Conservation (phyloP, 192 early-diverging fungal genomes). For the Phlyctochytrium bullatum region DNA sequence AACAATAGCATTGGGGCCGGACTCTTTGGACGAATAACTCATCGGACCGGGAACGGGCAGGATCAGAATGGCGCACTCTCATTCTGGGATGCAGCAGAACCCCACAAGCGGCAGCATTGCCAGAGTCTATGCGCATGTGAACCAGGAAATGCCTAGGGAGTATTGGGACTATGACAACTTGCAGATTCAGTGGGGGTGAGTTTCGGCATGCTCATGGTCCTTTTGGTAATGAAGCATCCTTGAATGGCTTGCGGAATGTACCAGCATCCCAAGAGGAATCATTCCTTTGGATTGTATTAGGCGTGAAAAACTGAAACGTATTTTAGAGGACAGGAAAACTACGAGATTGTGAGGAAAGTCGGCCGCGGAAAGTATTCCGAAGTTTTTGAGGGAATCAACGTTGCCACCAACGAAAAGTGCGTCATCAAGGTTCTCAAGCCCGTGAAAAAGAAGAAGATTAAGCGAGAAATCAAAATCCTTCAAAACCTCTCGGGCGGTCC, state of each 20-base stretch:
- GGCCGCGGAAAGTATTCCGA: constrained; percentile 99
- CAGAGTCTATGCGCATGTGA: constrained; percentile 88
- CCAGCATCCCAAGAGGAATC: no score
- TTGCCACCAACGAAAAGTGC: constrained; percentile 78
- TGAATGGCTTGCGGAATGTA: no score
- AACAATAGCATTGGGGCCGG: no score
- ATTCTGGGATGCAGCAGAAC: neutral
- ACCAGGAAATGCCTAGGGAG: constrained; percentile 70
- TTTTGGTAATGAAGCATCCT: no score
- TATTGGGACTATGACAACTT: constrained; percentile 99
- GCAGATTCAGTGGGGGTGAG: constrained; percentile 89
- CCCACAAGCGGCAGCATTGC: constrained; percentile 34
- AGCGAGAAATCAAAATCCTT: constrained; percentile 98
- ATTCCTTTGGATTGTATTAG: no score
- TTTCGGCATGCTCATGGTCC: neutral
- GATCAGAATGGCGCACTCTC: no score
- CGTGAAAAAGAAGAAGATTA: constrained; percentile 99
- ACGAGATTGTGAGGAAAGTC: constrained; percentile 96
- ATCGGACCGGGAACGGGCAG: no score
- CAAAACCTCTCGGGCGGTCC: constrained; percentile 94
- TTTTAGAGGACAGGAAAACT: constrained; percentile 87
- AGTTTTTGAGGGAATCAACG: constrained; percentile 98
- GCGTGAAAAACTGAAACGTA: no score
- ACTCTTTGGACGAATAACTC: no score
- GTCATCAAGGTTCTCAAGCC: constrained; percentile 99